Conservation (phyloP, 2,329 filamentous ascomycete species). For the Fusarium nisikadoi region DNA sequence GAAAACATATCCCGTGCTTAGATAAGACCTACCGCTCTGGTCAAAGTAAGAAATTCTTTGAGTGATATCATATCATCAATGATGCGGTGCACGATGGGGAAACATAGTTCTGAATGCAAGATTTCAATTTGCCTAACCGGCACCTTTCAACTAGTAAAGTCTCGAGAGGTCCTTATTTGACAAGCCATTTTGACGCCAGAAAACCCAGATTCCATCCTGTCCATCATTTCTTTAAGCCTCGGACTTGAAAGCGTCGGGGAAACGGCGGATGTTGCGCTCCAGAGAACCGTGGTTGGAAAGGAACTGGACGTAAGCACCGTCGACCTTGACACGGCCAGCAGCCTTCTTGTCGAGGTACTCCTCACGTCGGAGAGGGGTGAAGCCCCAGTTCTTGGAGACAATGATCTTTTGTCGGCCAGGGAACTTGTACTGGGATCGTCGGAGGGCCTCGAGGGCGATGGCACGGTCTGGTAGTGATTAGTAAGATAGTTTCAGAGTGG, state of each 20-base stretch:
- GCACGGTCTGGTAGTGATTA: slow-evolving; percentile 73
- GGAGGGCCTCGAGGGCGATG: slow-evolving; percentile 96
- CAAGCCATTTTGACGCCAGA: slow-evolving; percentile 59
- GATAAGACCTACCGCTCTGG: not conserved
- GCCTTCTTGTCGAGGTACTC: slow-evolving; percentile 97
- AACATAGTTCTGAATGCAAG: slow-evolving; percentile 41
- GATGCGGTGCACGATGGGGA: slow-evolving; percentile 7
- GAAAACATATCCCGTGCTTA: not conserved
- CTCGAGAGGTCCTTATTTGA: slow-evolving; percentile 52
- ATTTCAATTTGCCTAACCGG: slow-evolving; percentile 51
- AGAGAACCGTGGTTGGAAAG: slow-evolving; percentile 91
- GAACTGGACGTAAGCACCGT: slow-evolving; percentile 99
- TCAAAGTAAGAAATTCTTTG: not conserved
- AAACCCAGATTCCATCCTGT: slow-evolving; percentile 53
- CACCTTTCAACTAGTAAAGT: slow-evolving; percentile 47
- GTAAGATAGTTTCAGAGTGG: slow-evolving; percentile 31
- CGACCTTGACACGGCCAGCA: slow-evolving; percentile 91
- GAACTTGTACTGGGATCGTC: slow-evolving; percentile 99
- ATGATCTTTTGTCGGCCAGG: slow-evolving; percentile 99
- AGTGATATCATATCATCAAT: slow-evolving; percentile 20
- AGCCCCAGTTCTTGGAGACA: slow-evolving; percentile 99
- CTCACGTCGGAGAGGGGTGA: slow-evolving; percentile 97
- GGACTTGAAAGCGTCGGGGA: slow-evolving; percentile 87
- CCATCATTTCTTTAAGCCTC: slow-evolving; percentile 62
- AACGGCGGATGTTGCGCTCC: slow-evolving; percentile 88